Evolutionary conservation across 768 basidiomycete species (phyloP).

Genomic region (Wakefieldia striispora): DNA sequence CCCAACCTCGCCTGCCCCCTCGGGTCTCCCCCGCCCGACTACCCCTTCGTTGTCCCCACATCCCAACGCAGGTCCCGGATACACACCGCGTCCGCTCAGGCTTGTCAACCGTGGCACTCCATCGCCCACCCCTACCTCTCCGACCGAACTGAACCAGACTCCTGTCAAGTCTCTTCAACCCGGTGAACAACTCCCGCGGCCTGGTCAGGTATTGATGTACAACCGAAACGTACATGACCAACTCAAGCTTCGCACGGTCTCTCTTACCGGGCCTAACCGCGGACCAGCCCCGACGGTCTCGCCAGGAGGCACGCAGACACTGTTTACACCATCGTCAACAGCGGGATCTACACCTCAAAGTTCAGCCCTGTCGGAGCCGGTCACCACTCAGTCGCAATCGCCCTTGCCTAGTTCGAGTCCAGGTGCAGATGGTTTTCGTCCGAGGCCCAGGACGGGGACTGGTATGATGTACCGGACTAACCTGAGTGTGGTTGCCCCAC

Average conservation of each 20-base stretch:
- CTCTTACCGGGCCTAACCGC: conserved; percentile 7
- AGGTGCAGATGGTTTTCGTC: conserved; percentile 29
- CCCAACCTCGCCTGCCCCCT: conserved; percentile 9
- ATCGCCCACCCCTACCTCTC: conserved; percentile 1
- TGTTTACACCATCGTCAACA: conserved; percentile 11
- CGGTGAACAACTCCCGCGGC: conserved; percentile 21
- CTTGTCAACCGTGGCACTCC: conserved; percentile 23
- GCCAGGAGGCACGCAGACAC: conserved; percentile 22
- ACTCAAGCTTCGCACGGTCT: conserved; percentile 23
- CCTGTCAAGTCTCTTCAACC: conserved; percentile 16
- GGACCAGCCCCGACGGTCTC: conserved; percentile 10
- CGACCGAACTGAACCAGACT: conserved; percentile 9
- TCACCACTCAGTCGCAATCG: conserved; percentile 18
- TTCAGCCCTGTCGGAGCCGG: conserved; percentile 11
- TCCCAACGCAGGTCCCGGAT: conserved; percentile 8
- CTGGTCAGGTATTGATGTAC: conserved; percentile 28
- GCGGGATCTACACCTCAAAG: conserved; percentile 2
- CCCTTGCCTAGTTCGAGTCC: conserved; percentile 15
- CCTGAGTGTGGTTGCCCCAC: conserved; percentile 10
- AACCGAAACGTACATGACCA: conserved; percentile 37
- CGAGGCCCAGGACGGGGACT: conserved; percentile 61
- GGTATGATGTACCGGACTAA: conserved; percentile 63
- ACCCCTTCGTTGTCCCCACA: conserved; percentile 14
- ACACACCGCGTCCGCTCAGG: conserved; percentile 26
- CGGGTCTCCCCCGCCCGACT: conserved; percentile 19